A percentile compares a stretch with the other conserved stretches of the same genome.
Conservation (phyloP, 1,284 basidiomycete species). For the Ganoderma meredithae region DNA sequence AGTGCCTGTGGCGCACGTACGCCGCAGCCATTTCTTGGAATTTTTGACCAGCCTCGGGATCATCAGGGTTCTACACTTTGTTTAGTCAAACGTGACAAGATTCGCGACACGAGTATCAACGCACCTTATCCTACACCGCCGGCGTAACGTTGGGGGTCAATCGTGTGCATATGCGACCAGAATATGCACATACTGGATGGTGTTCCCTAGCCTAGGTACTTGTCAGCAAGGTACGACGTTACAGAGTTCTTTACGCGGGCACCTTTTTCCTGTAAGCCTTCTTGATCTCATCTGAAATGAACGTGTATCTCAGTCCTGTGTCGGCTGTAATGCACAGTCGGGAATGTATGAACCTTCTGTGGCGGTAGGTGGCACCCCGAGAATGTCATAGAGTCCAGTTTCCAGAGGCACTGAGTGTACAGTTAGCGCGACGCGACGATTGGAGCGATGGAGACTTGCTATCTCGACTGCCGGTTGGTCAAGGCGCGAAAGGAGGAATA, state of each 20-base stretch:
- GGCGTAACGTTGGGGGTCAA: slow-evolving; percentile 12
- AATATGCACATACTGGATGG: slow-evolving; percentile 75
- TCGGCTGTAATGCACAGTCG: slow-evolving; percentile 5
- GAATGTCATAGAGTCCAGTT: slow-evolving; percentile 81
- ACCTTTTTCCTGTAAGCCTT: slow-evolving; percentile 93
- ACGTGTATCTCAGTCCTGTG: slow-evolving; percentile 19
- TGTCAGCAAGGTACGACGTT: slow-evolving; percentile 32
- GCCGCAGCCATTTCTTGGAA: slow-evolving; percentile 92
- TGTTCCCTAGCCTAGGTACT: slow-evolving; percentile 81
- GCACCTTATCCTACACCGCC: slow-evolving; percentile 67
- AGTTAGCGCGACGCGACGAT: not conserved
- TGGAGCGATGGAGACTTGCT: not conserved
- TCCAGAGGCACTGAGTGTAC: slow-evolving; percentile 68
- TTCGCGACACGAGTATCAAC: slow-evolving; percentile 7
- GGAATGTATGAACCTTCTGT: slow-evolving; percentile 61
- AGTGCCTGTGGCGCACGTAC: slow-evolving; percentile 65
- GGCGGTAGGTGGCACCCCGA: slow-evolving; percentile 75
- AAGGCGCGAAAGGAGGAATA: not conserved
- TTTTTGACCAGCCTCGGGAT: slow-evolving; percentile 77
- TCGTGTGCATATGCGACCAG: slow-evolving; percentile 9
- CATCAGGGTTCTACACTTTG: slow-evolving; percentile 71
- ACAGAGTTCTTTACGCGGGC: slow-evolving; percentile 24
- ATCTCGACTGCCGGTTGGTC: not conserved
- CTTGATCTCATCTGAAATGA: slow-evolving; percentile 81
- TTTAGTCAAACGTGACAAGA: no score